These are phyloP conservation scores for Trichoderma gamsii DNA, from an alignment of 495 filamentous ascomycete species.

Conservation along the genomic window DNA sequence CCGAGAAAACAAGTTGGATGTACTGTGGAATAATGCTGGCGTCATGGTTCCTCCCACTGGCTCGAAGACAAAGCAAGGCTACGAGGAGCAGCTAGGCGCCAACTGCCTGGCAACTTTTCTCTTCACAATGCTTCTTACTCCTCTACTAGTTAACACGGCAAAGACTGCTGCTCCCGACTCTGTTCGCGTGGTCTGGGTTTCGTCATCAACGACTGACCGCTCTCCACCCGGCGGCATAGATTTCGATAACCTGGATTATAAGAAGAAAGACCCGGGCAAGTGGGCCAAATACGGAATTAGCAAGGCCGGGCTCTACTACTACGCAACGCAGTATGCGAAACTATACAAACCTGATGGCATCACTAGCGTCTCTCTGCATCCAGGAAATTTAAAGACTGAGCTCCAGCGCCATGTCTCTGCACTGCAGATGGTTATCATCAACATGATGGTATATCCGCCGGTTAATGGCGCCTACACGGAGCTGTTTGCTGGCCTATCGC, in stretches of 20 bases:
- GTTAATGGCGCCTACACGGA: constrained; percentile 38
- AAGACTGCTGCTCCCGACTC: constrained; percentile 20
- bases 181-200: constrained; percentile 28
- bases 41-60: constrained; percentile 24
- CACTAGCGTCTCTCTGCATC: too few relatives aligned
- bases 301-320: too few relatives aligned
- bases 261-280: constrained; percentile 17
- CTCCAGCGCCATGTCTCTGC: background rate
- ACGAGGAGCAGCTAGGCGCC: constrained; percentile 34
- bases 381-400: too few relatives aligned
- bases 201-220: constrained; percentile 16
- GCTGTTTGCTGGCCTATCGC: constrained; percentile 31
- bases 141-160: constrained; percentile 33
- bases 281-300: constrained; percentile 16
- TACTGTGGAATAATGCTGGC: constrained; percentile 52
- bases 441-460: constrained; percentile 17
- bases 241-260: constrained; percentile 24
- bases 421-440: background rate
- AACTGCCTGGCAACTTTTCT: constrained; percentile 36
- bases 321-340: too few relatives aligned
- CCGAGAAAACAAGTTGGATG: constrained; percentile 41
- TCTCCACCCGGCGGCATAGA: background rate
- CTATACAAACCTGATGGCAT: too few relatives aligned
- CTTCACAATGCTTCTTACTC: constrained; percentile 38
- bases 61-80: background rate